A percentile compares a stretch with the other conserved stretches of the same genome.
These are phyloP conservation scores for Epichloe amarillans DNA, from an alignment of 2,329 filamentous ascomycete species.

Conservation along the genomic window DNA sequence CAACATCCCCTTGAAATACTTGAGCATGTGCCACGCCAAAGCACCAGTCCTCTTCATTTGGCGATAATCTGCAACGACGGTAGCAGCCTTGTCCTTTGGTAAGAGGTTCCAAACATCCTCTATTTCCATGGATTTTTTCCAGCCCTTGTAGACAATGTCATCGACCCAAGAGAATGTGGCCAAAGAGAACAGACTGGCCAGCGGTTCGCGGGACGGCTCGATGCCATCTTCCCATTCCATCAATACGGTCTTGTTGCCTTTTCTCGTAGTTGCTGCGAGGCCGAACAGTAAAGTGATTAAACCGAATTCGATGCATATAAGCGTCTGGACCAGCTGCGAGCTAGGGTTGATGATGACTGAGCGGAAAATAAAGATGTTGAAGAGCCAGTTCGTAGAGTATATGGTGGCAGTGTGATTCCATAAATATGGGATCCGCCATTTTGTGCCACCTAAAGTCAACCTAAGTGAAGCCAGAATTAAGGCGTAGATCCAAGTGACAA, in stretches of 20 bases:
- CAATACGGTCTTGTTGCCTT: constrained; percentile 80
- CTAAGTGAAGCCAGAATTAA: constrained; percentile 60
- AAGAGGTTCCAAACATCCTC: constrained; percentile 84
- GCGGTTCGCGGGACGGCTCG: constrained; percentile 73
- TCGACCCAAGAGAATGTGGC: constrained; percentile 88
- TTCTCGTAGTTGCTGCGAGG: constrained; percentile 70
- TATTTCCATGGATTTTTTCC: constrained; percentile 73
- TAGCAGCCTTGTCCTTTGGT: constrained; percentile 74
- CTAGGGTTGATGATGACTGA: constrained; percentile 69
- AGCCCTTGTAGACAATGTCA: constrained; percentile 76
- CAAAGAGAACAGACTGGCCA: constrained; percentile 78
- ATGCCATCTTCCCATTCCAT: constrained; percentile 83
- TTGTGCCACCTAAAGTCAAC: constrained; percentile 50
- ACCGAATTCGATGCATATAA: constrained; percentile 62
- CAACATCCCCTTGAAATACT: constrained; percentile 69
- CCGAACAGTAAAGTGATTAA: constrained; percentile 61
- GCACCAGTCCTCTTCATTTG: constrained; percentile 70
- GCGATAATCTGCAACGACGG: constrained; percentile 69
- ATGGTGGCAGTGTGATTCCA: constrained; percentile 90
- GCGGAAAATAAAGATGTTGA: constrained; percentile 64
- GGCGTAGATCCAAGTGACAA: constrained; percentile 72
- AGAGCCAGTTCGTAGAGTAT: constrained; percentile 73
- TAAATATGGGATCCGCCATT: constrained; percentile 55
- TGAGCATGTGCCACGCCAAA: constrained; percentile 67
- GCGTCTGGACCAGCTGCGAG: constrained; percentile 45